Evolutionary conservation across 2,329 filamentous ascomycete species (phyloP), one percentile per base, ranked within the genome.

Genomic region (Penicillium glabrum): DNA sequence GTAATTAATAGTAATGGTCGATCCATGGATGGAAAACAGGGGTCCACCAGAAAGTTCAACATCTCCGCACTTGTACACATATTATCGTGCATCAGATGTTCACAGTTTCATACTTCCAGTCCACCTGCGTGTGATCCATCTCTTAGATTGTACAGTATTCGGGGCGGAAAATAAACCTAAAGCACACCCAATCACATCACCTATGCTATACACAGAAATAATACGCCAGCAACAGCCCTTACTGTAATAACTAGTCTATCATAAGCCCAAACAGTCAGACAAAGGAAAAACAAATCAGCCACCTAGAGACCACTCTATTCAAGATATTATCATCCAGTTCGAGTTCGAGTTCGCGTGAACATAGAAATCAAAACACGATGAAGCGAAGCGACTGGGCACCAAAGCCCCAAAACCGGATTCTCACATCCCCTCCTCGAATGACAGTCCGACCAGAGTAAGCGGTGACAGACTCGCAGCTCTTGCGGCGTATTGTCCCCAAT

Each of bases 91-190:
- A 16, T 33, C 31, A 14, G n/a, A 41, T 13, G 39, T 41, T 23
- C n/a, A 23, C n/a, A 8, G 4, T 5, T 23, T 23, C 39, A 41
- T 41, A 41, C 39, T 41, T 23, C n/a, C 35, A 19, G 26, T 19
- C 16, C 26, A 19, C 21, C 9, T 33, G 50, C 50, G 41, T 53
- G 50, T 53, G 50, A 53, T 53, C 23, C 50, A 53, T 53, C 50
- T 37, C 11, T 31, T 51, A 5, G 24, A 33, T 33, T 52, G 26
- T 43, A 26, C 26, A 8, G 26, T 26, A 21, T 48, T 50, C 49
- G 49, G 49, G 49, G 45, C 54, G 50, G 44, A 44, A 57, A 57
- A 27, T 45, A 57, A 57, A 57, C 54, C 49, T 49, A 57, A 49
- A 45, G 7, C 9, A 5, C 21, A 21, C 37, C 54, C 54, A 52